Conservation (phyloP, 352 stramenopile genomes). For the Aphanomyces stellatus region DNA sequence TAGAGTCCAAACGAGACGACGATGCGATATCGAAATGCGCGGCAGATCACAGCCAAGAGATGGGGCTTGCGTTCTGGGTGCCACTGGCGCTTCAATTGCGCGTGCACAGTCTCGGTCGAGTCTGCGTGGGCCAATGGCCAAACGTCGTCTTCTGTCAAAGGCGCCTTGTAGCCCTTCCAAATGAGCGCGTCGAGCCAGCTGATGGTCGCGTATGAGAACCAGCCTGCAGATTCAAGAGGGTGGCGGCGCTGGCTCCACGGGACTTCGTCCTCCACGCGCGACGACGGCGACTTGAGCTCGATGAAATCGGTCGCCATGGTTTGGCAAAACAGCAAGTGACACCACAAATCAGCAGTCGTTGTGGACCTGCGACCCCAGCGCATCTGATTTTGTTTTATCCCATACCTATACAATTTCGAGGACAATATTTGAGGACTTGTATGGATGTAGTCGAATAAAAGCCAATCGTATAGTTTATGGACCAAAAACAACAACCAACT, state of each 20-base stretch:
- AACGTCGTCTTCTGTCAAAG: conserved; percentile 12
- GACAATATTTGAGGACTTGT: too few relatives aligned
- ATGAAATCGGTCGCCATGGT: background rate
- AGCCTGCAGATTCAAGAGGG: conserved; percentile 30
- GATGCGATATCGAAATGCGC: conserved; percentile 35
- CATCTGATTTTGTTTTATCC: too few relatives aligned
- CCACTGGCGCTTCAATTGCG: conserved; percentile 22
- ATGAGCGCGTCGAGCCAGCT: conserved; percentile 35
- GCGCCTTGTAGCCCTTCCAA: background rate
- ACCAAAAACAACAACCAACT: too few relatives aligned
- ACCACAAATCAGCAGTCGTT: too few relatives aligned
- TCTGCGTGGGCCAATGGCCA: conserved; percentile 22
- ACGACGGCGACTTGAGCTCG: background rate
- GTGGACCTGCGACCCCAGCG: too few relatives aligned
- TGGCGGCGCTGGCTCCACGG: conserved; percentile 7
- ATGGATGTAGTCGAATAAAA: too few relatives aligned
- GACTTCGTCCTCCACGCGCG: background rate
- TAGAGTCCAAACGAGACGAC: conserved; percentile 27
- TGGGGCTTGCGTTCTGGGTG: conserved; percentile 25
- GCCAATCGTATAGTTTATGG: too few relatives aligned
- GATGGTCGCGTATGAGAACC: conserved; percentile 39
- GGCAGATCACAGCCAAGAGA: conserved; percentile 41
- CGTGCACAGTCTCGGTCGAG: conserved; percentile 22
- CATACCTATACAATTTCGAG: too few relatives aligned
- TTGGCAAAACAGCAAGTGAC: too few relatives aligned